Conservation (phyloP, 208 protist species). For the Trypanosomatidae sp. region DNA sequence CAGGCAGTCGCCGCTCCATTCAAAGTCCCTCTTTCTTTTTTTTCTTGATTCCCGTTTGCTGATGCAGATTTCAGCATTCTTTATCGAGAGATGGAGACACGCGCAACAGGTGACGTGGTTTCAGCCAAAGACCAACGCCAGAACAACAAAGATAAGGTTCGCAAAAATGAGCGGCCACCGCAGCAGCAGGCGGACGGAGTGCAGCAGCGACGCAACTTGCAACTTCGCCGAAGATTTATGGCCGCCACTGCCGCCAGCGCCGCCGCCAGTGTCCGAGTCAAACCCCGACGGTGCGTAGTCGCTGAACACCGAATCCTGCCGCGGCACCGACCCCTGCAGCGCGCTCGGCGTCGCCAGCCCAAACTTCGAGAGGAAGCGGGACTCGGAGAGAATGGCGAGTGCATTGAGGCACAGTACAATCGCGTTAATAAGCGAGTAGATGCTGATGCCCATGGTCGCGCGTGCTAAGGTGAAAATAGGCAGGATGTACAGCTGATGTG, state of each 20-base stretch:
- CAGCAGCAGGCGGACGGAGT: conserved; percentile 74
- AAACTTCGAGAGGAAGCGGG: conserved; percentile 70
- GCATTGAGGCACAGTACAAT: conserved; percentile 70
- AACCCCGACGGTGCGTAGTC: conserved; percentile 22
- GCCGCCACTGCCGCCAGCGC: neutral
- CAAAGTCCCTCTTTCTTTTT: too few relatives aligned
- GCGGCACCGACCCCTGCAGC: conserved; percentile 9
- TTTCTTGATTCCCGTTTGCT: too few relatives aligned
- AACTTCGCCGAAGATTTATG: conserved; percentile 24
- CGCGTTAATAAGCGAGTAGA: conserved; percentile 58
- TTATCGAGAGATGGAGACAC: too few relatives aligned
- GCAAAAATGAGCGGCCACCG: conserved; percentile 81
- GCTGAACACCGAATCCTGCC: conserved; percentile 20
- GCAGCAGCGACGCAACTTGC: conserved; percentile 61
- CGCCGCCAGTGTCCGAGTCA: conserved; percentile 5
- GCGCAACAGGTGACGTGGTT: neutral
- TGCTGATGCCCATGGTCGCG: conserved; percentile 82
- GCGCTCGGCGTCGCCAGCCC: conserved; percentile 48
- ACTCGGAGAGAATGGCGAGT: conserved; percentile 85
- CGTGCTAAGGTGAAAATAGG: too few relatives aligned
- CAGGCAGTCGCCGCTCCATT: too few relatives aligned
- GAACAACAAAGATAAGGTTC: conserved; percentile 62
- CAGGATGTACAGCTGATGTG: too few relatives aligned
- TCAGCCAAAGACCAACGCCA: conserved; percentile 72
- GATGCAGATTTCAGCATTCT: too few relatives aligned